phyloP scores from a whole-genome alignment of 108 stramenopile genomes.

The Nannochloropsis gaditana region DNA sequence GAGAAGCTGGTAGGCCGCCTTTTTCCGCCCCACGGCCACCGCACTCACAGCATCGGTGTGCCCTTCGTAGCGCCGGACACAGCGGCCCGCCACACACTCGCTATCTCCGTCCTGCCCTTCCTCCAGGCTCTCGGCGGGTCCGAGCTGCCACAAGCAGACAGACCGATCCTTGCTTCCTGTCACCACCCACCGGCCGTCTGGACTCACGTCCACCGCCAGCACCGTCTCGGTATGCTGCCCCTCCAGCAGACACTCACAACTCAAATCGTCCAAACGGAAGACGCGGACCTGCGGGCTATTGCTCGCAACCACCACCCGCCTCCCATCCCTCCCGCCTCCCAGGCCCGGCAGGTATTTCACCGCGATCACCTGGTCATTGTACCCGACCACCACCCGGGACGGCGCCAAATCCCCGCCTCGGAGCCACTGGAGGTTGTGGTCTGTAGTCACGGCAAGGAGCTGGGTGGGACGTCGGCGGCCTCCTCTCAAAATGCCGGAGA shows the following conservation, averaged over 20 bases:
- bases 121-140: not conserved
- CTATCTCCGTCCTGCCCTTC: not conserved
- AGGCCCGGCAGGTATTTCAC: conserved; percentile 67
- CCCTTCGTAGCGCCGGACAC: not conserved
- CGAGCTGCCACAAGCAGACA: conserved; percentile 67
- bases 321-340: conserved; percentile 35
- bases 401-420: conserved; percentile 35
- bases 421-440: conserved; percentile 77
- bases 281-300: conserved; percentile 85
- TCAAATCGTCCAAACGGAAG: conserved; percentile 65
- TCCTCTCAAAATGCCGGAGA: not conserved
- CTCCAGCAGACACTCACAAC: conserved; percentile 67
- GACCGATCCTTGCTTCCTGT: conserved; percentile 85
- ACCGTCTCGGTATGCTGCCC: conserved; percentile 84
- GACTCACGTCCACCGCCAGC: conserved; percentile 77
- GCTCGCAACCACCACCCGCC: conserved; percentile 76
- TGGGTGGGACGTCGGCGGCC: conserved; percentile 22
- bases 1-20: conserved; percentile 64
- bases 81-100: not conserved
- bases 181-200: conserved; percentile 72
- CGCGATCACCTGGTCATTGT: conserved; percentile 88
- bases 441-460: conserved; percentile 75
- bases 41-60: conserved; percentile 43
- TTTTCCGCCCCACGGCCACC: conserved; percentile 2
- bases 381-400: conserved; percentile 72